Base-by-base conservation (phyloP, 2,329 filamentous ascomycete species). In the Sporothrix euskadiensis region DNA sequence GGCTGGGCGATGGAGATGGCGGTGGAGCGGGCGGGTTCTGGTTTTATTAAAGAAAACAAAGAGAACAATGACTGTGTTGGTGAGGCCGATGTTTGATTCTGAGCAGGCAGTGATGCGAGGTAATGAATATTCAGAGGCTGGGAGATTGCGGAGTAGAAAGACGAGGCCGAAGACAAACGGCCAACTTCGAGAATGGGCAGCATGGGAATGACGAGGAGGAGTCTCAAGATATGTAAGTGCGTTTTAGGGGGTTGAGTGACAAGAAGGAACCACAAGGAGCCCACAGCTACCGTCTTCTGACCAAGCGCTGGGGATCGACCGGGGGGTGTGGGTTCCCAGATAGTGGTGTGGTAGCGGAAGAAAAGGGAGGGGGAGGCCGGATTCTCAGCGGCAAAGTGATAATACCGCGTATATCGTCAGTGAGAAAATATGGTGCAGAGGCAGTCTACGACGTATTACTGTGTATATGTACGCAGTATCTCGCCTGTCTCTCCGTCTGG, bases 71-170 rank as follows among this genome's bases (percentile, higher is more conserved):
- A 68, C 26, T 47, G 44, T 35, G 12, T 54, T 47, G 61, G 61
- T 10, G 8, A 12, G 19, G n/a, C 16, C 14, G 44, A 49, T 49
- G 44, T 49, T 41, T 19, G 69, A 57, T 30, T 49, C 63, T 3
- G 44, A 16, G 56, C 16, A 26, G 39, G 66, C 19, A 57, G 32
- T 63, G 82, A 78, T 69, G 81, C 82, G 75, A 93, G 86, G 80
- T 90, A 97, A 75, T 87, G 87, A 75, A 97, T 90, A 52, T 92
- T 92, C 30, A 97, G 86, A 3, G 93, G 91, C 77, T 95, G 92
- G 8, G 93, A 86, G 76, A 94, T 87, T 75, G 92, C 88, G 30
- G 94, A 88, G 82, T 94, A 97, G 84, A 97, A 97, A 8, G 93
- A 96, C 69, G 91, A 89, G 3, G 94, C 92, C 49, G 90, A 89